Conservation (phyloP, 306 rosid species). For the Carpinus viminea region DNA sequence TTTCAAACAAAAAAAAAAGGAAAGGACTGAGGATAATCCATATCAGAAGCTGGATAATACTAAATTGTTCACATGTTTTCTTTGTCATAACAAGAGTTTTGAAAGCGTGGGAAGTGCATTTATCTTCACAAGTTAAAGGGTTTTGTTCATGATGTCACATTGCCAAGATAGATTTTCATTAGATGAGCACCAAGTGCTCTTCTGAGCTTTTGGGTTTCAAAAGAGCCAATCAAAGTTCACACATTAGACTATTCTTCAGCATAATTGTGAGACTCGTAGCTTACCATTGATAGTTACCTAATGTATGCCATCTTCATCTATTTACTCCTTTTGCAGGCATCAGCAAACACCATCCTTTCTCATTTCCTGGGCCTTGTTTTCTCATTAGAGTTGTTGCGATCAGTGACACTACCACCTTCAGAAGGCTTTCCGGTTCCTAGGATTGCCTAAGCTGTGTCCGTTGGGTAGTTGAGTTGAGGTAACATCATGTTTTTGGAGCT, state of each 20-base stretch:
- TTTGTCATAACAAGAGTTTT: not conserved
- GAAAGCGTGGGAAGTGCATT: not conserved
- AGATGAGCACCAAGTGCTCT: not conserved
- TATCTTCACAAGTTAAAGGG: not conserved
- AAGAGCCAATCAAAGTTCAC: not conserved
- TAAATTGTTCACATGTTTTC: not conserved
- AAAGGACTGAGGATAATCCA: not conserved
- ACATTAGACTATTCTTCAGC: not conserved
- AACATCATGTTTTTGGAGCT: slow-evolving; percentile 5
- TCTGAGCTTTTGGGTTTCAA: not conserved
- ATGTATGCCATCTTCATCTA: not conserved
- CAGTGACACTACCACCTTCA: slow-evolving; percentile 70
- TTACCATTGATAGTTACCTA: not conserved
- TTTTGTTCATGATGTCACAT: not conserved
- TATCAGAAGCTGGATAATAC: not conserved
- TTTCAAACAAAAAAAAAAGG: too few relatives aligned
- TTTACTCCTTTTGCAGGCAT: slow-evolving; percentile 58
- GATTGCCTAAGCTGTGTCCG: slow-evolving; percentile 45
- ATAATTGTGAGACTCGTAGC: not conserved
- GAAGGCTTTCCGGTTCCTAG: slow-evolving; percentile 60
- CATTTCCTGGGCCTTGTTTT: slow-evolving; percentile 89
- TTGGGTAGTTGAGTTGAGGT: not conserved
- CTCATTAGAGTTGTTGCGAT: slow-evolving; percentile 87
- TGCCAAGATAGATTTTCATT: not conserved
- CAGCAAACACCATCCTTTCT: slow-evolving; percentile 93